Conservation (phyloP, 2,329 filamentous ascomycete species). For the Pestalotiopsis sp. region DNA sequence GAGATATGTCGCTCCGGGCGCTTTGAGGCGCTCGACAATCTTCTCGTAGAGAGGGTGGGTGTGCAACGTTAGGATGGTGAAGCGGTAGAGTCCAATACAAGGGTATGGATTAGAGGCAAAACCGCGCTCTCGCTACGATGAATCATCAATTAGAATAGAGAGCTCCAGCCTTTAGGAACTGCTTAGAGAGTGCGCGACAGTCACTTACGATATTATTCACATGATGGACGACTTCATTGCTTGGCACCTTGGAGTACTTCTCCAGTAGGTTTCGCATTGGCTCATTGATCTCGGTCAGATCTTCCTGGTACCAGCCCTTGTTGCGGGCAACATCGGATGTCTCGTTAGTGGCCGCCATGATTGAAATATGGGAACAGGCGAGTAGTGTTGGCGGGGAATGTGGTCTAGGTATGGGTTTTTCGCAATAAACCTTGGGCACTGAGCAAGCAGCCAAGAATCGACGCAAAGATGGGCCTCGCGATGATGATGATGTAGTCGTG, state of each 20-base stretch:
- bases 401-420: too few relatives aligned
- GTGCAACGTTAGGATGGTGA: conserved; percentile 1
- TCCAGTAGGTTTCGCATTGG: neutral
- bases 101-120: neutral
- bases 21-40: neutral
- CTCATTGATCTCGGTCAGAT: neutral
- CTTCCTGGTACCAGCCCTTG: neutral
- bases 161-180: neutral
- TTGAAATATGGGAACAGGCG: too few relatives aligned
- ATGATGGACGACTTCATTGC: neutral
- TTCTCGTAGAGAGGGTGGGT: neutral
- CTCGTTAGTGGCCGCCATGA: too few relatives aligned
- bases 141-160: neutral
- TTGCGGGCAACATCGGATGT: neutral
- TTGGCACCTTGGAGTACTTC: neutral
- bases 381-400: too few relatives aligned
- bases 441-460: too few relatives aligned
- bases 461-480: too few relatives aligned
- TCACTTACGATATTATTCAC: neutral
- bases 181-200: too few relatives aligned
- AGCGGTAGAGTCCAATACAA: conserved; percentile 10
- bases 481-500: too few relatives aligned
- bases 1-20: neutral
- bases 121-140: neutral
- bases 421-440: too few relatives aligned